These are phyloP conservation scores for Termitomyces sp. DNA, from an alignment of 1,284 basidiomycete genomes.

Conservation along the genomic window DNA sequence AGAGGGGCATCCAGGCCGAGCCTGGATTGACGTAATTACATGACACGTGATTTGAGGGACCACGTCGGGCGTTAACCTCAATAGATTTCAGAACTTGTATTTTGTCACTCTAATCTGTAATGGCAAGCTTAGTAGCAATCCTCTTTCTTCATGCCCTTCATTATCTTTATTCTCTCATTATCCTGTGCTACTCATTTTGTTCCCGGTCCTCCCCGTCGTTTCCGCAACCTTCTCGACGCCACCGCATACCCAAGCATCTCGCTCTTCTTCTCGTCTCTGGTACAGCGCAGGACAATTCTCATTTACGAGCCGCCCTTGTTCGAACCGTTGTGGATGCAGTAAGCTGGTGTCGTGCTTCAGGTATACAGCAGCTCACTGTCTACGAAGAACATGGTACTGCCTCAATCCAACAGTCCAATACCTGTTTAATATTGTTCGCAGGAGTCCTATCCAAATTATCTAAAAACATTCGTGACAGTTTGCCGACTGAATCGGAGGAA, in stretches of 20 bases:
- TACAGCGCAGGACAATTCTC: slow-evolving; percentile 25
- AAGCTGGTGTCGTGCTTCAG: slow-evolving; percentile 53
- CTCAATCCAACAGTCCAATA: slow-evolving; percentile 2
- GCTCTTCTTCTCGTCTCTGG: slow-evolving; percentile 54
- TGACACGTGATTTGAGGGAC: slow-evolving; percentile 4
- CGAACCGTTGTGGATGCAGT: slow-evolving; percentile 48
- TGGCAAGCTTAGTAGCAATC: slow-evolving; percentile 26
- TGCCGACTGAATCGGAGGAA: slow-evolving; percentile 27
- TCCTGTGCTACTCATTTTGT: slow-evolving; percentile 37
- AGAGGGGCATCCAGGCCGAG: slow-evolving; percentile 67
- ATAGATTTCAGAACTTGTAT: neutral
- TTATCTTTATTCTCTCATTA: slow-evolving; percentile 45
- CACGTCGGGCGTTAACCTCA: slow-evolving; percentile 6
- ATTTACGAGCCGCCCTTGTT: slow-evolving; percentile 39
- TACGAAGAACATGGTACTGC: slow-evolving; percentile 66
- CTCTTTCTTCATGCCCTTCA: slow-evolving; percentile 51
- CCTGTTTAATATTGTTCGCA: slow-evolving; percentile 20
- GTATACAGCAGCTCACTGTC: slow-evolving; percentile 57
- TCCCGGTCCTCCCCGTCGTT: slow-evolving; percentile 26
- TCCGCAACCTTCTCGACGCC: slow-evolving; percentile 43
- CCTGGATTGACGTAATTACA: slow-evolving; percentile 37
- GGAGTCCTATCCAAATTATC: slow-evolving; percentile 43
- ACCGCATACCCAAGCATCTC: slow-evolving; percentile 57
- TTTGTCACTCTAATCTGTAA: slow-evolving; percentile 12
- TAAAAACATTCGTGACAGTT: slow-evolving; percentile 32